These are phyloP conservation scores for Phytophthora colocasiae DNA, from an alignment of 352 stramenopile species.

Conservation along the genomic window DNA sequence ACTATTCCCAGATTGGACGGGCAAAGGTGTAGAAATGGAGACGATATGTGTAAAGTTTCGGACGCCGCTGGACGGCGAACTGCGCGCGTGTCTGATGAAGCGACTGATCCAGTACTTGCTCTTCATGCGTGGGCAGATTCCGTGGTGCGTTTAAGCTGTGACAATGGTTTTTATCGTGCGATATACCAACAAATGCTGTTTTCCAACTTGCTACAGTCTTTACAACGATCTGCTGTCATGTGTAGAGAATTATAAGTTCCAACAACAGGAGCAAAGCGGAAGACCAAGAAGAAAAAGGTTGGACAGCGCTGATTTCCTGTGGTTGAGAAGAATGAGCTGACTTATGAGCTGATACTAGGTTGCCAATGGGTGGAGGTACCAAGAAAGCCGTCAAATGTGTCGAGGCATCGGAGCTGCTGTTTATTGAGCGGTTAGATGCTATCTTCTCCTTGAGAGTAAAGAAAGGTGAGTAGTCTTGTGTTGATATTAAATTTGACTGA, in stretches of 20 bases:
- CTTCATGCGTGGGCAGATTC: slow-evolving; percentile 73
- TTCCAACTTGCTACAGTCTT: slow-evolving; percentile 41
- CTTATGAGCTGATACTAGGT: slow-evolving; percentile 12
- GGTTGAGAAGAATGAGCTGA: background rate
- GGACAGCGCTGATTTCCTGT: background rate
- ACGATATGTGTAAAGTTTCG: slow-evolving; percentile 47
- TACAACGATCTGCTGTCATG: slow-evolving; percentile 60
- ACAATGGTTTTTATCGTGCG: background rate
- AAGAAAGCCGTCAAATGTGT: slow-evolving; percentile 66
- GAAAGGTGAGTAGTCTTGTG: slow-evolving; percentile 20
- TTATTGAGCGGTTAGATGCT: slow-evolving; percentile 32
- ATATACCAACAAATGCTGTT: background rate
- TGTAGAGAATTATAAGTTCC: slow-evolving; percentile 23
- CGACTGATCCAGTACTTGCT: slow-evolving; percentile 64
- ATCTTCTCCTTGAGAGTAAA: slow-evolving; percentile 53
- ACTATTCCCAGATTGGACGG: too few relatives aligned
- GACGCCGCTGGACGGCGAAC: slow-evolving; percentile 49
- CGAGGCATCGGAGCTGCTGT: slow-evolving; percentile 39
- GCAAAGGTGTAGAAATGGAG: background rate
- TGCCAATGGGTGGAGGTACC: slow-evolving; percentile 35
- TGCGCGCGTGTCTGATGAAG: slow-evolving; percentile 45
- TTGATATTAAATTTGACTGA: background rate
- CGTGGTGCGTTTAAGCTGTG: slow-evolving; percentile 43
- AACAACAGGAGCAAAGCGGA: slow-evolving; percentile 18
- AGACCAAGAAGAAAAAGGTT: slow-evolving; percentile 15